phyloP scores from a whole-genome alignment of 1,139 yeast genomes.

The Geotrichum histeridarum region DNA sequence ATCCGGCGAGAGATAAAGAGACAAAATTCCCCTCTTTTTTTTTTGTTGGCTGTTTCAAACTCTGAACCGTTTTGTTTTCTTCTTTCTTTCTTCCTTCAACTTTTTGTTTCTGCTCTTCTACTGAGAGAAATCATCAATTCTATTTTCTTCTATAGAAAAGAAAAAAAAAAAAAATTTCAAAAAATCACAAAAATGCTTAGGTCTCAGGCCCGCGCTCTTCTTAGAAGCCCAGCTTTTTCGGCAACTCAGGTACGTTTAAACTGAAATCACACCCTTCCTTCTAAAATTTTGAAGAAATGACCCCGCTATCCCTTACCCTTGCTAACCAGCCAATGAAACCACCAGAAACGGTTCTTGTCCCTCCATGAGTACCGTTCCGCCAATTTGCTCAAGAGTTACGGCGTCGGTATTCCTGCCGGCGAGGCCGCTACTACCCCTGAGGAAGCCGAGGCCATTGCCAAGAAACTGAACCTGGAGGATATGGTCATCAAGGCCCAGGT shows the following conservation, averaged over 20 bases:
- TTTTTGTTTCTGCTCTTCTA: conserved; percentile 12
- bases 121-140: not conserved
- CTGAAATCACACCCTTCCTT: not conserved
- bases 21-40: conserved; percentile 3
- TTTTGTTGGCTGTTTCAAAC: not conserved
- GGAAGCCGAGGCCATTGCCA: conserved; percentile 80
- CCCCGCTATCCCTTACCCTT: conserved; percentile 12
- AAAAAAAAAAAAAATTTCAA: no score
- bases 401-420: conserved; percentile 88
- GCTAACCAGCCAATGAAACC: not conserved
- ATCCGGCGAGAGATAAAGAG: not conserved
- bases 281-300: not conserved
- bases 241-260: conserved; percentile 10
- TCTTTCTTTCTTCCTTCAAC: conserved; percentile 1
- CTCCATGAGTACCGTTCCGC: conserved; percentile 97
- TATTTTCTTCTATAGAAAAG: no score
- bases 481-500: conserved; percentile 98
- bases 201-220: conserved; percentile 9
- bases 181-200: conserved; percentile 17
- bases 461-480: conserved; percentile 59
- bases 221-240: conserved; percentile 14
- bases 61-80: conserved; percentile 9
- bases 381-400: conserved; percentile 70
- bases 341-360: conserved; percentile 58
- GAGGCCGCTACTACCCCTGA: conserved; percentile 85